phyloP scores from a whole-genome alignment of 208 protist species.

The Leishmania amazonensis region DNA sequence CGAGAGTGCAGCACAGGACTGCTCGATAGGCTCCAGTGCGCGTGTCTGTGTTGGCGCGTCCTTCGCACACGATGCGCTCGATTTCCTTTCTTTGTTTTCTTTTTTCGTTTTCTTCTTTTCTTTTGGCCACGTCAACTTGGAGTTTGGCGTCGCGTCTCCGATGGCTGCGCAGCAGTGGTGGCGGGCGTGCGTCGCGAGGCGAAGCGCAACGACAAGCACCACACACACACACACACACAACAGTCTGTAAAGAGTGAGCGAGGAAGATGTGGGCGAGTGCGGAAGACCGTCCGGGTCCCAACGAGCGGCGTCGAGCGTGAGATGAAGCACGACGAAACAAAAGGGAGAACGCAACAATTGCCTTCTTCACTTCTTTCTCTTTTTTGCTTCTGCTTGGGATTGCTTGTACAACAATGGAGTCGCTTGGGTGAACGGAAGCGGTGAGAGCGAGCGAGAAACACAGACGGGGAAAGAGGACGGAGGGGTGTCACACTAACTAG shows the following conservation, averaged over 20 bases:
- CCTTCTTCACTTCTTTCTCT: too few species aligned
- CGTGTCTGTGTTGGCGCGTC: not conserved
- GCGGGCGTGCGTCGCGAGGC: too few species aligned
- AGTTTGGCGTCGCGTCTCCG: not conserved
- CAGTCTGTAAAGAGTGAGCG: not conserved
- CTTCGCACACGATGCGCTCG: not conserved
- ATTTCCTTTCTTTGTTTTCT: not conserved
- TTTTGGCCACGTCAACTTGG: too few species aligned
- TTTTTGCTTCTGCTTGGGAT: not conserved
- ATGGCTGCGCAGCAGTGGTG: too few species aligned
- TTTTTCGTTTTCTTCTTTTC: not conserved
- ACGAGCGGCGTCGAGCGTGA: not conserved
- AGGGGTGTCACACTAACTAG: too few species aligned
- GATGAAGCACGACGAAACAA: not conserved
- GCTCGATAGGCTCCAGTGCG: not conserved
- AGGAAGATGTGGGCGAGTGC: not conserved
- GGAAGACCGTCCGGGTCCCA: not conserved
- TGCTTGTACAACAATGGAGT: too few species aligned
- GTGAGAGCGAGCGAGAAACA: too few species aligned
- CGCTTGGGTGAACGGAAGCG: too few species aligned
- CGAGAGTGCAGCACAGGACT: too few species aligned
- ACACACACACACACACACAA: too few species aligned
- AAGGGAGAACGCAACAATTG: not conserved
- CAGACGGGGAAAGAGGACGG: too few species aligned
- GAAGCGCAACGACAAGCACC: too few species aligned